Evolutionary conservation across 108 stramenopile species (phyloP).

Genomic region (Pelagomonas calceolata): DNA sequence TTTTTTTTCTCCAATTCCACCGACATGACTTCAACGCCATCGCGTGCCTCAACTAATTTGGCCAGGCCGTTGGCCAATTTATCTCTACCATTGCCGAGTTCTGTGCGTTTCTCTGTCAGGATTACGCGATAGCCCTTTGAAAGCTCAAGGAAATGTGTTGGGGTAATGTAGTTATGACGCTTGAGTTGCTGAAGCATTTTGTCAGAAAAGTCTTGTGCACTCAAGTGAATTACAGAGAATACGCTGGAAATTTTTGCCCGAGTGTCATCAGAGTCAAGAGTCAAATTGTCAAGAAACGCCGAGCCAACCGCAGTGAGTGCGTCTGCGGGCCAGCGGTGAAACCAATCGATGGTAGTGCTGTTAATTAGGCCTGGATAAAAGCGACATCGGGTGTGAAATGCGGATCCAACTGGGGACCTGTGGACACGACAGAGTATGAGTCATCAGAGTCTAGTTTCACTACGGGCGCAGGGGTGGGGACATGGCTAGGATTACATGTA

Average conservation of each 20-base stretch:
- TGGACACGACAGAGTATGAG: too few relatives aligned
- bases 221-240: conserved; percentile 36
- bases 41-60: conserved; percentile 43
- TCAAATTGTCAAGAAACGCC: conserved; percentile 30
- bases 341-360: conserved; percentile 56
- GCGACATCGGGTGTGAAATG: conserved; percentile 39
- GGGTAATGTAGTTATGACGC: conserved; percentile 57
- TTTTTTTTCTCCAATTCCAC: conserved; percentile 44
- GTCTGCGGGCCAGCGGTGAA: conserved; percentile 50
- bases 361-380: conserved; percentile 47
- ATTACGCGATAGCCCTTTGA: conserved; percentile 45
- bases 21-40: conserved; percentile 47
- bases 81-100: conserved; percentile 32
- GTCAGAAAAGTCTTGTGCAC: conserved; percentile 24
- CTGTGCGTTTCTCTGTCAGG: conserved; percentile 35
- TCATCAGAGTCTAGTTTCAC: too few relatives aligned
- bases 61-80: conserved; percentile 47
- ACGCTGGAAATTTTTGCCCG: conserved; percentile 24
- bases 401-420: conserved; percentile 41
- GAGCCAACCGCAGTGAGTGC: conserved; percentile 49
- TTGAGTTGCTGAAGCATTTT: conserved; percentile 46
- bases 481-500: conserved; percentile 53
- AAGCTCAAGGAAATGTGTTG: conserved; percentile 56
- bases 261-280: conserved; percentile 9
- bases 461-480: too few relatives aligned